Conservation (phyloP, 176 grass and related monocot species). For the Carex littledalei region DNA sequence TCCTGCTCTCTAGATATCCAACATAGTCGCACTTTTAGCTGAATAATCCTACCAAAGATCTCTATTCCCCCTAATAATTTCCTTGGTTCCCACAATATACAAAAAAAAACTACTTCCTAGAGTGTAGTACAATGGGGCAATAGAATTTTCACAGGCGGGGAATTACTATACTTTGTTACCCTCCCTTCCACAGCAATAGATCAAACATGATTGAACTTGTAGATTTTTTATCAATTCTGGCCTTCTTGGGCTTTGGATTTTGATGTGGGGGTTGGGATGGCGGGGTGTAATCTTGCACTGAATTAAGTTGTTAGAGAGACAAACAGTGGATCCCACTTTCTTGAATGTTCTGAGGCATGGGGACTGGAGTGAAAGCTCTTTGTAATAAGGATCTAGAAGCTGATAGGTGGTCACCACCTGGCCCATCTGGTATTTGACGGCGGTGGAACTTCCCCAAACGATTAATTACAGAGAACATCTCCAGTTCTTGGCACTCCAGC, state of each 20-base stretch:
- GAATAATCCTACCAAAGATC: slow-evolving; percentile 22
- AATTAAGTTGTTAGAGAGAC: slow-evolving; percentile 54
- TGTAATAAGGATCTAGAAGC: slow-evolving; percentile 56
- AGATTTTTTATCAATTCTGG: slow-evolving; percentile 18
- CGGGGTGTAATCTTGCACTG: neutral
- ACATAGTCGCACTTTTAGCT: slow-evolving; percentile 9
- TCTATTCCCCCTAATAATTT: slow-evolving; percentile 36
- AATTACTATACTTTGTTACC: slow-evolving; percentile 23
- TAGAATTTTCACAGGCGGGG: slow-evolving; percentile 45
- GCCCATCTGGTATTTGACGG: slow-evolving; percentile 36
- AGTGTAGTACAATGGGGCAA: slow-evolving; percentile 39
- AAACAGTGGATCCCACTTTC: slow-evolving; percentile 55
- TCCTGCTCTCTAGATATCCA: neutral
- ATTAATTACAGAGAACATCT: slow-evolving; percentile 85
- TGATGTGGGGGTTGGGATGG: neutral
- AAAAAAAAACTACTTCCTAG: slow-evolving; percentile 57
- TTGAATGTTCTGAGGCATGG: slow-evolving; percentile 69
- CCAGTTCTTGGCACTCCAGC: slow-evolving; percentile 88
- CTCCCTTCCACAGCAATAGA: slow-evolving; percentile 31
- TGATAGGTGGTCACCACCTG: slow-evolving; percentile 37
- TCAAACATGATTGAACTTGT: slow-evolving; percentile 20
- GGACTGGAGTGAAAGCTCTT: slow-evolving; percentile 61
- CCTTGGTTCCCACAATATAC: slow-evolving; percentile 72
- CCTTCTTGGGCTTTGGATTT: slow-evolving; percentile 47
- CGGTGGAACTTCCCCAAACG: slow-evolving; percentile 86